Base-by-base conservation (phyloP, 2,329 filamentous ascomycete species). In the Aureobasidium zeae region DNA sequence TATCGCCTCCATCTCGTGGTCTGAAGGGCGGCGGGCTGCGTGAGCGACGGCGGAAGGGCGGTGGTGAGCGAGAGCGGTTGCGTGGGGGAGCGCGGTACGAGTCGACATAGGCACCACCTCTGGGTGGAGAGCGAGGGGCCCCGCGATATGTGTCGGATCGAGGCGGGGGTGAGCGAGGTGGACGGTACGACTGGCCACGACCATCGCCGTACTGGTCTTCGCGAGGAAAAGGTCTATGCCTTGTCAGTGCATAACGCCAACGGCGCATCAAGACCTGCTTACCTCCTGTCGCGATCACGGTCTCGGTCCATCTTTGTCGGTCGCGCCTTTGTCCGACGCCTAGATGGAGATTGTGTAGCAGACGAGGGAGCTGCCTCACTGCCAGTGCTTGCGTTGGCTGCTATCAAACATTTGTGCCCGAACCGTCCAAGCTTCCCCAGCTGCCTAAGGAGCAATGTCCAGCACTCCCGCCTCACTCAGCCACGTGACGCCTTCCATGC, bases 111-210 rank as follows among this genome's bases (percentile, higher is more conserved):
- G 62, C 57, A 39, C 57, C 64, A 28, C 48, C 57, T 36, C 68
- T 61, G 7, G 66, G 61, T 17, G 49, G 56, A 15, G 67, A 63
- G 29, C 73, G 74, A 21, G 73, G 74, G 43, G 56, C 66, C n/a
- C n/a, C n/a, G 58, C 69, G 63, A 52, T 69, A 62, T 51, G 48
- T 54, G 44, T 61, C 60, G 31, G 48, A 41, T 29, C 52, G 52
- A 30, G 51, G 50, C 19, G 55, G 51, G 19, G 58, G 58, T 8
- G 54, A 52, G 33, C 55, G 58, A 44, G 56, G 55, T 30, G 61
- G 61, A n/a, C 61, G 57, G 47, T 63, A 63, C n/a, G 57, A 60
- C 42, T 63, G 58, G 6, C 61, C 61, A 34, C 58, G 50, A 17
- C 59, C 57, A 20, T 47, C 53, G 38, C 56, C 52, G 45, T 56